Base-by-base conservation (phyloP, 2,329 filamentous ascomycete species). In the Zasmidium cellare region DNA sequence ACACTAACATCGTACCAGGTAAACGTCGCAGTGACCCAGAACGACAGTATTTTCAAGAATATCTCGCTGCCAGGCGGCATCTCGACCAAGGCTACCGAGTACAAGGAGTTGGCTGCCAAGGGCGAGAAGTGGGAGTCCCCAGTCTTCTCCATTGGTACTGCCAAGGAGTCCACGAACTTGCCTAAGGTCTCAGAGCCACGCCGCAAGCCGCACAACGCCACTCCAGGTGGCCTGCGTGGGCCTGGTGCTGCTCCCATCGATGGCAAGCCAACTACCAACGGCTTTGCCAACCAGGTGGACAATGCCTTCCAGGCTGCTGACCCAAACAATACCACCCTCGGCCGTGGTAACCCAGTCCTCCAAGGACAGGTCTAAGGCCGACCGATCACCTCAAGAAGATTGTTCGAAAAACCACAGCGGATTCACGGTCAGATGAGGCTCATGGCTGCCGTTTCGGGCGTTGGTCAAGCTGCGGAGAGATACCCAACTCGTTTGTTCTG, bases 41-140 rank as follows among this genome's bases (percentile, higher is more conserved):
- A 96, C 66, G 91, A 97, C 71, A 92, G 90, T 64, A 91, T 97
- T 64, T 96, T 99, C 87, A 89, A 91, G 70, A 81, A 93, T 72
- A 87, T 99, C 71, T 83, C 87, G 57, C 82, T 99, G 5, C 92
- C 92, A 23, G 90, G 90, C 28, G 92, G 92, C 55, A 93, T 97
- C 73, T 94, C 90, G 67, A 87, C 86, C 79, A 97, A 96, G 84
- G 92, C 93, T 9, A 96, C 91, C 22, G 91, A 96, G 76, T 97
- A 96, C 83, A 91, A 87, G 78, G 86, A 97, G 20, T 82, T 96
- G 57, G 91, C 93, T 9, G 81, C 80, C 65, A 91, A 94, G 84
- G 94, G 94, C 53, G 90, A 96, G 56, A 88, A 87, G 75, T 99
- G 94, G 94, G 89, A 96, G 81, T 96, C 90, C 60, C 91, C 93